phyloP scores from a whole-genome alignment of 495 filamentous ascomycete species.

The Hyaloscypha hepaticicola region DNA sequence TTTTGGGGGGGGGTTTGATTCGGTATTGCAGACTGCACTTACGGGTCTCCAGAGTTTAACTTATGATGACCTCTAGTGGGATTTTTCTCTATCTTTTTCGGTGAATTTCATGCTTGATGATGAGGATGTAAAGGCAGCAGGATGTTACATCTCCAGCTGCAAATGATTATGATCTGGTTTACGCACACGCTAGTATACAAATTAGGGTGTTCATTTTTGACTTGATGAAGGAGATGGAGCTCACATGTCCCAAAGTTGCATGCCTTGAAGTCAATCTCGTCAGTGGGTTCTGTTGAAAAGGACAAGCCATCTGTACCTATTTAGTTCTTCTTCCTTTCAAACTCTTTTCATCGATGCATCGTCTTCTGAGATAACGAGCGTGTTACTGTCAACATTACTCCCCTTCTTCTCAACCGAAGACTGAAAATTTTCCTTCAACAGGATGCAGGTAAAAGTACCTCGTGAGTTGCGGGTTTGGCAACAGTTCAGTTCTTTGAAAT shows the following conservation, averaged over 20 bases:
- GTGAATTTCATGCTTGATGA: no score
- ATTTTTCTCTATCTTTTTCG: no score
- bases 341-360: not conserved
- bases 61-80: no score
- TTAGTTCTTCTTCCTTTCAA: not conserved
- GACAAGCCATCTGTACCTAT: not conserved
- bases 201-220: not conserved
- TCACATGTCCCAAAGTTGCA: not conserved
- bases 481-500: not conserved
- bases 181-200: not conserved
- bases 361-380: not conserved
- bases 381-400: conserved; percentile 1
- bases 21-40: no score
- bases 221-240: not conserved
- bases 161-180: not conserved
- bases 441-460: not conserved
- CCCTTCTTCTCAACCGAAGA: not conserved
- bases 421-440: not conserved
- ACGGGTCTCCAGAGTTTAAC: no score
- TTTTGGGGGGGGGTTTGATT: no score
- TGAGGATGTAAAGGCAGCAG: no score
- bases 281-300: not conserved
- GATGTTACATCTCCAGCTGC: not conserved
- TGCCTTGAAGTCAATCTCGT: not conserved
- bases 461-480: not conserved